Percentiles rank a stretch among this genome's conserved stretches.
Conservation (phyloP, 2,329 filamentous ascomycete species). For the Fusarium nelsonii region DNA sequence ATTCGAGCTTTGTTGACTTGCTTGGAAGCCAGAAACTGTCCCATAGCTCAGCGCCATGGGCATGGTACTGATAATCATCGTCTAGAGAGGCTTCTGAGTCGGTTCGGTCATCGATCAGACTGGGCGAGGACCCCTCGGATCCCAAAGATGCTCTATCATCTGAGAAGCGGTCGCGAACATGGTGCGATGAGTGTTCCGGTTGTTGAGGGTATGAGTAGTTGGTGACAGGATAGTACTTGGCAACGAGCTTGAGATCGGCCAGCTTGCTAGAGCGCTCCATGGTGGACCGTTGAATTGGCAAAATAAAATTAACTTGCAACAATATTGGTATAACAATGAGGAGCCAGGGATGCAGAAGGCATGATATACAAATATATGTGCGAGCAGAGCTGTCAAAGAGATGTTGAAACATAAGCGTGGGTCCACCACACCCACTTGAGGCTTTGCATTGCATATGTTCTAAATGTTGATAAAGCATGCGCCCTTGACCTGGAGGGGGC, state of each 20-base stretch:
- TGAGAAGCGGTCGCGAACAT: constrained; percentile 42
- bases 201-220: constrained; percentile 58
- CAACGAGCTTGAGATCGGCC: constrained; percentile 55
- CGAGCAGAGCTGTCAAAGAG: constrained; percentile 36
- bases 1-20: constrained; percentile 27
- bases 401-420: constrained; percentile 47
- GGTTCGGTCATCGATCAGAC: constrained; percentile 63
- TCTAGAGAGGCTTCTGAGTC: constrained; percentile 65
- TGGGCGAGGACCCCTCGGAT: constrained; percentile 61
- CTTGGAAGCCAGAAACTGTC: constrained; percentile 62
- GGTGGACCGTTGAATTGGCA: constrained; percentile 39
- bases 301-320: constrained; percentile 44
- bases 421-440: constrained; percentile 39
- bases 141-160: constrained; percentile 58
- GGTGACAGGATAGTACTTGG: constrained; percentile 56
- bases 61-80: constrained; percentile 63
- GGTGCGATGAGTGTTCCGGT: constrained; percentile 40
- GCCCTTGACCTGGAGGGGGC: constrained; percentile 48
- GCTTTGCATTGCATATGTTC: constrained; percentile 38
- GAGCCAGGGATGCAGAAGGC: constrained; percentile 45
- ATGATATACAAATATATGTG: constrained; percentile 49
- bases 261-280: constrained; percentile 56
- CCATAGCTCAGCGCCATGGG: constrained; percentile 62
- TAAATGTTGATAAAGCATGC: constrained; percentile 33
- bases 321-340: constrained; percentile 38